Evolutionary conservation across 148 eudicot genomes (phyloP), one percentile per base, ranked within the genome.

Genomic region (Amaranthus cruentus): DNA sequence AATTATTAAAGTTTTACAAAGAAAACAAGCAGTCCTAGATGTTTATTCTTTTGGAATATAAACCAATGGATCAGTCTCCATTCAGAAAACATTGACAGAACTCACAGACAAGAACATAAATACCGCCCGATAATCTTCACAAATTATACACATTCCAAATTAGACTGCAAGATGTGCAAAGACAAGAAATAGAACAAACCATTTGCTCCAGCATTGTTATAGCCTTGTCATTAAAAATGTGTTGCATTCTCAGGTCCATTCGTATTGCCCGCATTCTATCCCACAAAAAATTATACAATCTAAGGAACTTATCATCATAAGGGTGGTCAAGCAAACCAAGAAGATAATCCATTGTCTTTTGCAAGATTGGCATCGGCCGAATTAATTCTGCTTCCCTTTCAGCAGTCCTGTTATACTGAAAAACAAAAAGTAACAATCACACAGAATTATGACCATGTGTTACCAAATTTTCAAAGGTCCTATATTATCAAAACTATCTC

Each of bases 231-330:
- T 92, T 83, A 79, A 95, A 92, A 73, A 95, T 90, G 76, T 95
- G 99, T 70, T 95, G 99, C 97, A 95, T 95, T 81, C 99, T 95
- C 78, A 92, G 84, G 77, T 92, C 97, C 97, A 95, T 95, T 77
- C 99, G 89, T 61, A 95, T 82, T 44, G 99, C 97, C 76, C 99
- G 83, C 97, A 92, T 95, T 80, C 99, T 87, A 81, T 95, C 99
- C 99, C 99, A 95, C 83, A 95, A 81, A 83, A 95, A 95, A 81
- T 95, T 92, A 71, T 95, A 92, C 81, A 95, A 78, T 65, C 91
- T 83, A 76, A 95, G 99, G 76, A 95, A 87, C 48, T 79, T 87
- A 46, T 87, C 96, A 81, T 86, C 87, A 77, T 95, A 95, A 78
- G 92, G 91, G 75, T 81, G 89, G 66, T 86, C 91, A 60, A 95